Conservation (phyloP, 179 eudicot species). For the Heliamphora pulchella region DNA sequence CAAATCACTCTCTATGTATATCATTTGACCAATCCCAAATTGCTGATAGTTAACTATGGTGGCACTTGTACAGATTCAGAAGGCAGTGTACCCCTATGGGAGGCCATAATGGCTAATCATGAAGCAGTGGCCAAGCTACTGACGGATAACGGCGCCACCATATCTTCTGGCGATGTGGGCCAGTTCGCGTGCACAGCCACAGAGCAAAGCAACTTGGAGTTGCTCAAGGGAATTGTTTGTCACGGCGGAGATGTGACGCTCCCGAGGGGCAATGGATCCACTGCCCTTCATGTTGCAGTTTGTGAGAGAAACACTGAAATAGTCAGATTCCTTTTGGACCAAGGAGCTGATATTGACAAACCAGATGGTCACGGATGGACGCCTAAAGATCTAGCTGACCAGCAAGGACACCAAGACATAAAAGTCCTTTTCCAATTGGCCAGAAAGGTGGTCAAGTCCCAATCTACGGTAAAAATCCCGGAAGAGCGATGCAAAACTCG, state of each 20-base stretch:
- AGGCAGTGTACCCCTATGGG: constrained; percentile 86
- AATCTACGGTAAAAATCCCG: constrained; percentile 8
- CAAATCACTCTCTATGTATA: no score
- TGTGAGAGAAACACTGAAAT: constrained; percentile 55
- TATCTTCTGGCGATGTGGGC: constrained; percentile 62
- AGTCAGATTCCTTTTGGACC: constrained; percentile 46
- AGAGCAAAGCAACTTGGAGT: constrained; percentile 47
- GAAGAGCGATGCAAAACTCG: constrained; percentile 26
- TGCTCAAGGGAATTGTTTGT: constrained; percentile 47
- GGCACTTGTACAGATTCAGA: constrained; percentile 46
- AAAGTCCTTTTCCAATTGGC: constrained; percentile 37
- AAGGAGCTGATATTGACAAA: constrained; percentile 45
- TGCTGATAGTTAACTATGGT: background rate
- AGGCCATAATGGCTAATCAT: constrained; percentile 60
- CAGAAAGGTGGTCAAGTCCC: constrained; percentile 19
- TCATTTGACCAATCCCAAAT: background rate
- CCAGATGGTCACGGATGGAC: constrained; percentile 62
- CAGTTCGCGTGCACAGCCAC: constrained; percentile 60
- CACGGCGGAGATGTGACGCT: constrained; percentile 55
- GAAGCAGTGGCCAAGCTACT: constrained; percentile 42
- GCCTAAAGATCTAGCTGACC: constrained; percentile 59
- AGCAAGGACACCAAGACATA: constrained; percentile 68
- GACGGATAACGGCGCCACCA: constrained; percentile 42
- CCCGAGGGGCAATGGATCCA: constrained; percentile 43
- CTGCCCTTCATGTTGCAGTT: constrained; percentile 68